Conservation (phyloP, 2,329 filamentous ascomycete genomes). For the Zymoseptoria pseudotritici region DNA sequence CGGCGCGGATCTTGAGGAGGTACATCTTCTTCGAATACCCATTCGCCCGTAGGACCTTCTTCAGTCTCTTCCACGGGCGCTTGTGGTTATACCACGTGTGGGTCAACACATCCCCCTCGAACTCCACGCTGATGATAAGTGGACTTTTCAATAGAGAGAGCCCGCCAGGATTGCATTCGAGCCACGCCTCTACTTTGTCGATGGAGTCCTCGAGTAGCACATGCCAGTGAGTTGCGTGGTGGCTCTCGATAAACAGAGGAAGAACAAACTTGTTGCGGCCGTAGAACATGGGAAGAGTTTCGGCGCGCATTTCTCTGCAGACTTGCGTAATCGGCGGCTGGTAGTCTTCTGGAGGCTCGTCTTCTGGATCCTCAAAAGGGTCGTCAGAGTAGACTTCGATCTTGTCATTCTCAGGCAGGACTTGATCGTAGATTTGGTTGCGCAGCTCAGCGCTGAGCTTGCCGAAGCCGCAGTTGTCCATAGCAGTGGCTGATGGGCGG, state of each 20-base stretch:
- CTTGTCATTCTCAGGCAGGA: conserved; percentile 1
- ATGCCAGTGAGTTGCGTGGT: background rate
- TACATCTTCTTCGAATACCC: too few relatives aligned
- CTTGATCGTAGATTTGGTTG: conserved; percentile 1
- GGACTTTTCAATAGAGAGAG: background rate
- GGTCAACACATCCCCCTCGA: too few relatives aligned
- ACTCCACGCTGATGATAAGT: background rate
- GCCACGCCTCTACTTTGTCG: background rate
- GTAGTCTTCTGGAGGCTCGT: background rate
- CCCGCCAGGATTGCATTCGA: background rate
- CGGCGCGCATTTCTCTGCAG: background rate
- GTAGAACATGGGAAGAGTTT: background rate
- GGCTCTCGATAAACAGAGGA: background rate
- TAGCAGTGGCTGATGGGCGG: background rate
- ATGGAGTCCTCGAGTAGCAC: background rate
- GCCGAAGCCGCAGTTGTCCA: background rate
- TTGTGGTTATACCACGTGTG: too few relatives aligned
- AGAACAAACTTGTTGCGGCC: background rate
- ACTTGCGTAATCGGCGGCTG: background rate
- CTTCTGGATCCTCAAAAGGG: background rate
- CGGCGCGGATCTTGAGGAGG: too few relatives aligned
- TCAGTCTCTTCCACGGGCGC: too few relatives aligned
- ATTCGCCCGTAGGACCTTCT: too few relatives aligned
- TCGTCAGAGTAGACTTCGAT: background rate
- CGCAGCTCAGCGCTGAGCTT: conserved; percentile 1